Evolutionary conservation across 139 green algal genomes (phyloP), one percentile per base, ranked within the genome.

Genomic region (Medakamo hakoo): DNA sequence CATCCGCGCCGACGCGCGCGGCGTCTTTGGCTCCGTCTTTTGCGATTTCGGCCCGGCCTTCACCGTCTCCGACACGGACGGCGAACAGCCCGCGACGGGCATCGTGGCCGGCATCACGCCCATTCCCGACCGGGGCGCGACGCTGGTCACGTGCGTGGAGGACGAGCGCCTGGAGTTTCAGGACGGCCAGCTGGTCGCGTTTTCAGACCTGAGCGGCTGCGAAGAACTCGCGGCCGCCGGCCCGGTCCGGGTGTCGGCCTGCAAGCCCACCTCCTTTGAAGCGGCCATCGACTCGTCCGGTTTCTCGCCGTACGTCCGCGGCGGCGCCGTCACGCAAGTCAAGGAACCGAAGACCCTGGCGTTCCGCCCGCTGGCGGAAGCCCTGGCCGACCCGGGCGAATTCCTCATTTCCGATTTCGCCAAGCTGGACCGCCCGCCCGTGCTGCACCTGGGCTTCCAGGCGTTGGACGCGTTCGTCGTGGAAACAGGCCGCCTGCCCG

Each of bases 111-210:
- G 80, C 63, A 84, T 99, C 49, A 84, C 65, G n/a, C 69, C 75
- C 40, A 70, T 58, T 59, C 71, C 76, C 48, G 40, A 52, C 9
- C 9, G 9, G 9, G 72, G 68, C 55, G 73, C 84, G 2, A 84
- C 88, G 2, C 71, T 97, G 20, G 86, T 99, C 2, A 95, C 90
- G 0, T 94, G 88, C 63, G 87, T 98, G 27, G 93, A 99, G 40
- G 93, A 99, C 65, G 93, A 99, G 75, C 78, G 93, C 24, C 81
- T 99, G 52, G 77, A 97, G 78, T 97, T 99, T 65, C 76, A 97
- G 79, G 79, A 86, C 63, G 86, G 87, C 1, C 68, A 93, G 68
- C 66, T 84, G 26, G 85, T 95, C 4, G 77, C 69, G 1, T 98
- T 98, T 68, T 73, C 70, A 28, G 91, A 99, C 76, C 81, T 98